Base-by-base conservation (phyloP, 1,284 basidiomycete species). In the Filobasidium uniguttulatum region DNA sequence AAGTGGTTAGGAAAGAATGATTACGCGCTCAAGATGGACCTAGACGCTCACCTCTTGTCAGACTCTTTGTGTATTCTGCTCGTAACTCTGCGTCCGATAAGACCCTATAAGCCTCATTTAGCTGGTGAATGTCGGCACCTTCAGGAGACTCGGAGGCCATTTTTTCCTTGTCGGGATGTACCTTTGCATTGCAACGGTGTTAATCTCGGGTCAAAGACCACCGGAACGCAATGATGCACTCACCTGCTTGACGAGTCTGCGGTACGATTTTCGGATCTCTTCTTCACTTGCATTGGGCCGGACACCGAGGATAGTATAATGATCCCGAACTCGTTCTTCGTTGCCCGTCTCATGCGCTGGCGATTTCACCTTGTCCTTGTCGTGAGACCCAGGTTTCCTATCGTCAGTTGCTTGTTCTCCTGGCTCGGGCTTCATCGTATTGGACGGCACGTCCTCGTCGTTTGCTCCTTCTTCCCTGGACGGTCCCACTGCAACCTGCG, bases 71-170 rank as follows among this genome's bases (percentile, higher is more conserved):
- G 28, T 53, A 53, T 12, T 37, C 25, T 29, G 25, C 34, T 15
- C 48, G 44, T 5, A 30, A 4, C 4, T 15, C 29, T 10, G 48
- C 28, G 29, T 49, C 63, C 5, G 60, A 59, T 14, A 71, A 55
- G 1, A 70, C 59, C 15, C 58, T 60, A 47, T 63, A 62, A 5
- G 70, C 70, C 51, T 68, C 61, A 50, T 70, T 71, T 17, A 71
- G 50, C 12, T 61, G 52, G 3, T 60, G 46, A 19, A 68, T 63
- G 49, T 64, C 59, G 2, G 14, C 28, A 20, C 15, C 44, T 5
- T 50, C 48, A 10, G 15, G 41, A 12, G 23, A 15, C 17, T 37
- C 22, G 25, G n/a, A 14, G 12, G 23, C 48, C 26, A 17, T 23
- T 8, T n/a, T 30, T n/a, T 17, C 28, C 22, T 37, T 15, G 5